Evolutionary conservation across 495 filamentous ascomycete genomes (phyloP).

Genomic region (Hamigera avellanea): DNA sequence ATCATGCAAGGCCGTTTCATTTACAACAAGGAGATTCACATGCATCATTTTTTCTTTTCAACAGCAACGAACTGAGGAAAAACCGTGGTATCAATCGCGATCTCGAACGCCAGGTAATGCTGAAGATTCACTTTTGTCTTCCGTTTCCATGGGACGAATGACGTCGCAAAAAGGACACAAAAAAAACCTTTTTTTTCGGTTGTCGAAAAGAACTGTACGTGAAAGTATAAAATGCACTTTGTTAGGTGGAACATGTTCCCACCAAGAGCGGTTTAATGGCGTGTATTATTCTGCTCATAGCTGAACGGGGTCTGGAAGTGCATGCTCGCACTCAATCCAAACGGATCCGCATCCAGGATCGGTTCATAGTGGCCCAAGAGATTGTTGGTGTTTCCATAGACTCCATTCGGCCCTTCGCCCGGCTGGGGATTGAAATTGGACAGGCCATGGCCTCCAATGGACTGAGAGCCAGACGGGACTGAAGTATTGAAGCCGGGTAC

Average conservation of each 20-base stretch:
- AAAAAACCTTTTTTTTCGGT: conserved; percentile 2
- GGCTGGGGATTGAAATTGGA: conserved; percentile 27
- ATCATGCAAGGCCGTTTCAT: conserved; percentile 1
- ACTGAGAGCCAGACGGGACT: conserved; percentile 28
- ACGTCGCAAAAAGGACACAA: conserved; percentile 6
- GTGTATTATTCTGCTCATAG: conserved; percentile 47
- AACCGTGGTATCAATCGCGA: conserved; percentile 18
- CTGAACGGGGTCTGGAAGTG: conserved; percentile 85
- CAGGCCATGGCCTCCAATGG: conserved; percentile 20
- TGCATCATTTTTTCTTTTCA: conserved; percentile 1
- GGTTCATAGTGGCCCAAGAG: conserved; percentile 72
- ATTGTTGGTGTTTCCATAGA: conserved; percentile 43
- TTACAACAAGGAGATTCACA: conserved; percentile 1
- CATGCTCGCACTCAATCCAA: conserved; percentile 86
- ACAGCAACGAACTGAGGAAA: conserved; percentile 1
- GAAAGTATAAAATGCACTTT: not conserved
- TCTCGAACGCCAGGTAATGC: conserved; percentile 15
- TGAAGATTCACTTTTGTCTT: conserved; percentile 12
- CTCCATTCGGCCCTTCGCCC: conserved; percentile 23
- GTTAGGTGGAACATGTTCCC: not conserved
- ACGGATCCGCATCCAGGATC: conserved; percentile 80
- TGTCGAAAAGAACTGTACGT: conserved; percentile 2
- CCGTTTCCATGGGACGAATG: conserved; percentile 3
- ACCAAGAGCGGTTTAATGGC: conserved; percentile 16
- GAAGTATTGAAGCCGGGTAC: conserved; percentile 43